Base-by-base conservation (phyloP, 805 yeast species). In the Yarrowia keelungensis region DNA sequence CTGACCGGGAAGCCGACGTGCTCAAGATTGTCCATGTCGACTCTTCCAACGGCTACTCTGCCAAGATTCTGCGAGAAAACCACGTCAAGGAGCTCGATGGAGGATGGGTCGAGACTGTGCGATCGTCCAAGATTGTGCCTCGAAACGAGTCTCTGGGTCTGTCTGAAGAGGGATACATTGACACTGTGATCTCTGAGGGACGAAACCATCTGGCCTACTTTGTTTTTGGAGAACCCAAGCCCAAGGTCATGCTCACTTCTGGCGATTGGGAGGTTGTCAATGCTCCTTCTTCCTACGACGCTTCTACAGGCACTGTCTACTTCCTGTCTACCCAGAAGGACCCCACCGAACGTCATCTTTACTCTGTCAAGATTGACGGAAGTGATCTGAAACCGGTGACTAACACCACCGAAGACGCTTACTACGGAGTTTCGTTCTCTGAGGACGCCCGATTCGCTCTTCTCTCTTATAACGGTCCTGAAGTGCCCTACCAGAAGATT, bases 181-280 rank as follows among this genome's bases (percentile, higher is more conserved):
- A 95, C 76, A 84, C 93, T 1, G 69, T 81, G 15, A 74, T 76
- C 43, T 76, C 74, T 8, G 78, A 80, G 59, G 88, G 88, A 0
- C 86, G 82, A 76, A 83, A 83, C 71, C 99, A 95, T 77, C 81
- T 95, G 71, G 98, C 92, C 0, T 93, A 89, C 77, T 95, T 87
- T 76, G 95, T 97, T 5, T 86, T 92, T 2, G 81, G 83, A 35
- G 76, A 88, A 5, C 71, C 86, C 0, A 77, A 78, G 15, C 91
- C 91, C 3, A 72, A 72, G 58, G 74, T 73, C 2, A 76, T 89
- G 26, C 82, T 97, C 58, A 90, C 95, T 0, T 69, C 78, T 3
- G 99, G 99, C 8, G 79, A 84, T 0, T 95, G 97, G 97, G 99
- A 95, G 77, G 97, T 95, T n/a, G 89, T 85, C 36, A 84, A 82